Base-by-base conservation (phyloP, 2,329 filamentous ascomycete genomes). In the Neonectria ditissima region DNA sequence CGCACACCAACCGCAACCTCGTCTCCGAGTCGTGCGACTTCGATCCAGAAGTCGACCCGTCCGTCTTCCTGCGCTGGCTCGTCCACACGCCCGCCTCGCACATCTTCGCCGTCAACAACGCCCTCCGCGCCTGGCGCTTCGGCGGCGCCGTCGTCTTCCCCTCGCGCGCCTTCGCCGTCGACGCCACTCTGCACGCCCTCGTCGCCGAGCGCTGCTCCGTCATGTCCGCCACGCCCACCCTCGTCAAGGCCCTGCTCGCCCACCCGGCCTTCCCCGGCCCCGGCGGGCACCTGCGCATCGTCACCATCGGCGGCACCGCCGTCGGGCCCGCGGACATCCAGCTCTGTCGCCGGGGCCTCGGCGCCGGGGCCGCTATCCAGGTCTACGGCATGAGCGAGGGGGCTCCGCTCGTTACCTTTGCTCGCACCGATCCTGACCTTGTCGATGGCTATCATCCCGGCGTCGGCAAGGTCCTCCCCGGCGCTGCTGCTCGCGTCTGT, bases 331-430 rank as follows among this genome's bases (percentile, higher is more conserved):
- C 76, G 10, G 77, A 80, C 28, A 74, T 81, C 6, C 59, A 62
- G 2, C 70, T 77, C 1, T 80, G 79, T 34, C 69, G 70, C 6
- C 43, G 75, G 11, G 72, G 67, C 1, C 67, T 81, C 1, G 78
- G 79, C 0, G 74, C 77, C 3, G 62, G 67, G 30, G 66, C 73
- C 41, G 75, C 75, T 1, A 75, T 78, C n/a, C 77, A 80, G 47
- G 77, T 74, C 11, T 83, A 81, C 65, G 81, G 82, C 1, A 82
- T 84, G 81, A 83, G 80, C 22, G 81, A 84, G 64, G 79, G 79
- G 2, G 79, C 78, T 13, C 80, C 79, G 2, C 69, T 80, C 3
- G 70, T 82, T 30, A 81, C 79, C n/a, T 83, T 80, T 79, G 69
- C 65, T 39, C 74, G 71, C 57, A 69, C 55, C 41, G 78, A 76